Base-by-base conservation (phyloP, 345 rosid genomes). In the Passiflora organensis region DNA sequence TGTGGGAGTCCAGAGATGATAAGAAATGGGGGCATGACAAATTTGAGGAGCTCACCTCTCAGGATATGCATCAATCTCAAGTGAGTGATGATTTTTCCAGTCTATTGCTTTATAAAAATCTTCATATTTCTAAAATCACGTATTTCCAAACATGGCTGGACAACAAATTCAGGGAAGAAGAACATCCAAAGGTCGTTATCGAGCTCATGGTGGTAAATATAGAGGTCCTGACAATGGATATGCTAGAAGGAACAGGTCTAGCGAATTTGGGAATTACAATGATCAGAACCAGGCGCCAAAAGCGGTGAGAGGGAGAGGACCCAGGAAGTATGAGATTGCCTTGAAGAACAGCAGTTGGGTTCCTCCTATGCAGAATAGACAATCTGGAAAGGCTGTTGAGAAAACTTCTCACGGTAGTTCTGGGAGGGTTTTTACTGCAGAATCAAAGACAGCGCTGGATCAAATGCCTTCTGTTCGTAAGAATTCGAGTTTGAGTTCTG, bases 11-110 rank as follows among this genome's bases (percentile, higher is more conserved):
- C 63, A 84, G 69, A 76, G 96, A 91, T 72, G 84, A 82, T 43
- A 76, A 82, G 68, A 91, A 84, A 68, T 91, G 96, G 98, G 98
- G 98, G 45, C 98, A 91, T 63, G 98, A 91, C 75, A 91, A 88
- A 68, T 91, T 76, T 69, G 96, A 84, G 70, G 94, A 88, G 85
- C 54, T 91, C 78, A 78, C 74, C 23, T 67, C 69, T 43, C 93
- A 76, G 38, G 83, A 84, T 58, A 81, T 80, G 51, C 88, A 70
- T 53, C 55, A 74, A 62, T 80, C 82, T n/a, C 89, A 78, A 81
- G 82, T 83, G 56, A 60, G n/a, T 45, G 13, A 16, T 61, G 63
- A 23, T 57, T 39, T 28, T 48, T 25, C 4, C 24, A 9, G 13
- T 50, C 47, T 19, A 49, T 60, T 38, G 49, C 11, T 13, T 51